These are phyloP conservation scores for Flaveria robusta DNA, from an alignment of 129 eudicot genomes.

Conservation along the genomic window DNA sequence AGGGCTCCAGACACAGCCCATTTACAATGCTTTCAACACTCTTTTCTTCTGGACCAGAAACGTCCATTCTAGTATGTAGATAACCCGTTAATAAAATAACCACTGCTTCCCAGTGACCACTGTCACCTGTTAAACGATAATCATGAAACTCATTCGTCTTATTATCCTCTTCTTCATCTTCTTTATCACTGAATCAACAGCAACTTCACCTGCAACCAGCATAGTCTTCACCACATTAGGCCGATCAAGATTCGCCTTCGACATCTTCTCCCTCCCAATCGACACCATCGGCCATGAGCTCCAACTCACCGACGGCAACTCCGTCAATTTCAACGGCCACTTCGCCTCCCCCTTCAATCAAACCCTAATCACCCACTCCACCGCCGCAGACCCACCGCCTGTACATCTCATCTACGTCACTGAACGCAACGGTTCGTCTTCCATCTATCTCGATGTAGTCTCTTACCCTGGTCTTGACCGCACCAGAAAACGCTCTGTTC, in stretches of 20 bases:
- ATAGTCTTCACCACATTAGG: constrained; percentile 64
- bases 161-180: not conserved
- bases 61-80: not conserved
- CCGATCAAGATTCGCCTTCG: constrained; percentile 65
- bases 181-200: not conserved
- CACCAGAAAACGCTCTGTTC: constrained; percentile 36
- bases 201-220: constrained; percentile 31
- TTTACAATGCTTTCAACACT: no score
- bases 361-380: constrained; percentile 1
- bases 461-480: constrained; percentile 9
- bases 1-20: no score
- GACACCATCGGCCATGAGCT: constrained; percentile 37
- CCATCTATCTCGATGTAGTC: constrained; percentile 49
- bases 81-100: not conserved
- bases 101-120: not conserved
- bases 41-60: not conserved
- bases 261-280: constrained; percentile 63
- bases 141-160: constrained; percentile 8
- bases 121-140: not conserved
- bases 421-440: constrained; percentile 68
- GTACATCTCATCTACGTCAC: constrained; percentile 58
- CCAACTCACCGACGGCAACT: constrained; percentile 67
- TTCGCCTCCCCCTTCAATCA: constrained; percentile 42
- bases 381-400: not conserved
- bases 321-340: constrained; percentile 77